phyloP scores from a whole-genome alignment of 1,284 basidiomycete species.

The Trametes pubescens region DNA sequence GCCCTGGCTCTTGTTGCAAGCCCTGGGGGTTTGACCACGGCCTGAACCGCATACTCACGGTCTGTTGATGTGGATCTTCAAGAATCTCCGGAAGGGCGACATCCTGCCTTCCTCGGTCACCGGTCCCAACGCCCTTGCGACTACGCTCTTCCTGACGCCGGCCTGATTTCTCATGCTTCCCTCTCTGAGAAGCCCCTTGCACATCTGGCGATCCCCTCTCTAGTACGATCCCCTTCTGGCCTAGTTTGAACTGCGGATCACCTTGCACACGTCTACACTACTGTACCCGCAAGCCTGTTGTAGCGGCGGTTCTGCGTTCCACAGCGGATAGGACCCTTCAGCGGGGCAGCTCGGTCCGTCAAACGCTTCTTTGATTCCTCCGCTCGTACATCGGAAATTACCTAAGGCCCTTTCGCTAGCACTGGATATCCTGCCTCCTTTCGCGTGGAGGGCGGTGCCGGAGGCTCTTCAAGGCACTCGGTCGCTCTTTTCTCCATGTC shows the following conservation, averaged over 20 bases:
- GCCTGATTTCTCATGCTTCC: slow-evolving; percentile 22
- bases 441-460: background rate
- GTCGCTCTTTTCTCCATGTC: background rate
- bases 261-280: background rate
- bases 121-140: slow-evolving; percentile 25
- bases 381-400: slow-evolving; percentile 29
- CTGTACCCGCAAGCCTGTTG: background rate
- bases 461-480: background rate
- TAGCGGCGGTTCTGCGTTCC: background rate
- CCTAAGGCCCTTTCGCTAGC: slow-evolving; percentile 19
- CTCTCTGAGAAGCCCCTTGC: slow-evolving; percentile 1
- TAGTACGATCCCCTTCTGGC: background rate
- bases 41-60: slow-evolving; percentile 20
- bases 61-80: slow-evolving; percentile 27
- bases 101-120: slow-evolving; percentile 13
- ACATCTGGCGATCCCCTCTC: slow-evolving; percentile 3
- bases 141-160: slow-evolving; percentile 25
- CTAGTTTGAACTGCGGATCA: background rate
- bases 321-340: background rate
- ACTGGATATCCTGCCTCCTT: background rate
- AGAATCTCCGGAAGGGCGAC: slow-evolving; percentile 19
- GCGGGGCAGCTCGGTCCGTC: background rate
- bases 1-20: background rate
- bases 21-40: background rate
- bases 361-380: slow-evolving; percentile 24